phyloP scores from a whole-genome alignment of 352 stramenopile genomes.

The Phytophthora constricta region DNA sequence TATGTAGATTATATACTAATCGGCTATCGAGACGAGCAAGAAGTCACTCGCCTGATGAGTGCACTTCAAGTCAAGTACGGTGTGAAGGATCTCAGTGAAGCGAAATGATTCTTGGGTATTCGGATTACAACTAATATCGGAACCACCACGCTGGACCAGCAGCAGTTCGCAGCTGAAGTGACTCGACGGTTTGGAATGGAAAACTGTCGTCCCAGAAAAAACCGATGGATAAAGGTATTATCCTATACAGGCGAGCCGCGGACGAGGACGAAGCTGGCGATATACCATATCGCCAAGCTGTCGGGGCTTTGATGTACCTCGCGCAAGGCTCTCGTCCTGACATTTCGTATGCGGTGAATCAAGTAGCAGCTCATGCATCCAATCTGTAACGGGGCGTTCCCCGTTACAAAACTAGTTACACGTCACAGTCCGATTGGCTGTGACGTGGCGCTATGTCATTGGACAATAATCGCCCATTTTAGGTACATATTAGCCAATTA shows the following conservation, averaged over 20 bases:
- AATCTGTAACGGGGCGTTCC: too few species aligned
- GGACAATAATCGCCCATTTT: too few species aligned
- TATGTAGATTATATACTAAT: too few species aligned
- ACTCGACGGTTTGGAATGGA: background rate
- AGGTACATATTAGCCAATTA: too few species aligned
- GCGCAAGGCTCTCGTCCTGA: background rate
- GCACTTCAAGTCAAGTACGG: background rate
- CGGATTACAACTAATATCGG: background rate
- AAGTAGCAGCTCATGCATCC: background rate
- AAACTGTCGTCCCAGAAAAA: background rate
- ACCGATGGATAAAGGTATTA: background rate
- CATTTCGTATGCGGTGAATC: background rate
- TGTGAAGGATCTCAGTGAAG: background rate
- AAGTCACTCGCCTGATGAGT: background rate
- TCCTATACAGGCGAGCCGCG: background rate
- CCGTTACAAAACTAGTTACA: too few species aligned
- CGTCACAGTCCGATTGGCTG: too few species aligned
- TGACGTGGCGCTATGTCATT: too few species aligned
- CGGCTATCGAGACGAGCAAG: background rate
- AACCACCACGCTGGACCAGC: background rate
- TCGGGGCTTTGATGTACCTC: background rate
- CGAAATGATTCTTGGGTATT: background rate
- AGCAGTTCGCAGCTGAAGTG: background rate
- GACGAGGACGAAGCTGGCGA: background rate
- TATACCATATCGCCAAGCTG: background rate